These are phyloP conservation scores for Andrographis paniculata DNA, from an alignment of 305 asterid species.

Conservation along the genomic window DNA sequence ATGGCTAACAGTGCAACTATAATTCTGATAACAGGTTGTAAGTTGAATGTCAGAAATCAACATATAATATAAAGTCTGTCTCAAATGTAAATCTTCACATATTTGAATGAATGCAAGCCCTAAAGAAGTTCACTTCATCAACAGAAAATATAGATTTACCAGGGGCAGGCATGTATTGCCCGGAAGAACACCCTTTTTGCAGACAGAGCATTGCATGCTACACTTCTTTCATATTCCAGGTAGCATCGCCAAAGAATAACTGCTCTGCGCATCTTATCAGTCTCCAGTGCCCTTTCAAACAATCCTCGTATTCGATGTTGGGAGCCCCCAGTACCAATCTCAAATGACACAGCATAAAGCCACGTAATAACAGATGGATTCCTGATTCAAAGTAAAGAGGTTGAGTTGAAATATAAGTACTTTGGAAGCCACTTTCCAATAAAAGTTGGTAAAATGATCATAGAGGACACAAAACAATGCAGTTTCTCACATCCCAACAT, in stretches of 20 bases:
- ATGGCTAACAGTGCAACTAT: too few species aligned
- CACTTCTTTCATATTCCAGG: constrained; percentile 58
- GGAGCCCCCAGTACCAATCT: constrained; percentile 56
- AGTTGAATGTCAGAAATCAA: too few species aligned
- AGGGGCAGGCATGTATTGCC: constrained; percentile 94
- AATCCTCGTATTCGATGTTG: constrained; percentile 73
- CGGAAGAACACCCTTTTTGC: constrained; percentile 88
- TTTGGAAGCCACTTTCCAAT: not conserved
- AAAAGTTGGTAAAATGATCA: not conserved
- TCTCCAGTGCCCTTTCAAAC: constrained; percentile 78
- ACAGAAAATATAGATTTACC: constrained; percentile 36
- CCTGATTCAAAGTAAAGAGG: constrained; percentile 37
- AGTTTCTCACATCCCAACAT: not conserved
- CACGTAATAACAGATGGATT: constrained; percentile 63
- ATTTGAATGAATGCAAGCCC: too few species aligned
- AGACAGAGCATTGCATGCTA: constrained; percentile 47
- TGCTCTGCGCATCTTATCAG: constrained; percentile 49
- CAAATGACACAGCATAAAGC: constrained; percentile 68
- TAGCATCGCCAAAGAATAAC: constrained; percentile 88
- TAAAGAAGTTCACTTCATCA: too few species aligned
- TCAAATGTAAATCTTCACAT: too few species aligned
- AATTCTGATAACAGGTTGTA: too few species aligned
- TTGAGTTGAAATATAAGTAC: constrained; percentile 15
- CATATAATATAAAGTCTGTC: too few species aligned
- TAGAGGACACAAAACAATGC: not conserved